Base-by-base conservation (phyloP, 805 yeast species). In the Saccharomycopsis sp. region DNA sequence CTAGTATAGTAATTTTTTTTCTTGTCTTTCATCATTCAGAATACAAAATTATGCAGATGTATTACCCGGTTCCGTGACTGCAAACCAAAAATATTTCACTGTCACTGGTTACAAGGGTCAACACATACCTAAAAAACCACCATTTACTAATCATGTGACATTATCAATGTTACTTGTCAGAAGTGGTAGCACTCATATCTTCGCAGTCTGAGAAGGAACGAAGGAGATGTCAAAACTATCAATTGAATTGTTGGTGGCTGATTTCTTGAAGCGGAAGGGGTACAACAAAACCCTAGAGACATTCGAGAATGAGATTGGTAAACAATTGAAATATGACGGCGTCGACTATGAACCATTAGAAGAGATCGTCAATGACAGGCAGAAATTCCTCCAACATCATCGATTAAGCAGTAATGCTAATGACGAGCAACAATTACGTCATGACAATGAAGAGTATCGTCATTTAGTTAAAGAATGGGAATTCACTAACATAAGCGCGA, bases 211-310 rank as follows among this genome's bases (percentile, higher is more conserved):
- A 26, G 11, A 11, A 26, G 11, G 11, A 26, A 26, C 28, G 20
- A 17, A 23, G 21, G n/a, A 8, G 11, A 21, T n/a, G n/a, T n/a
- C n/a, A n/a, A 35, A 35, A 13, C 26, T 23, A 11, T 19, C 48
- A 27, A 38, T 48, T 20, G 59, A 62, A 16, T 53, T 63, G 2
- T 58, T 81, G 26, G 65, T 83, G 9, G 87, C 85, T 0, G 75
- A 77, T 24, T 82, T 74, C 51, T 65, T 83, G n/a, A 58, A 66
- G 23, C 61, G 67, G n/a, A 67, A 75, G 23, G 74, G 75, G 1
- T 70, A 67, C 38, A 49, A 44, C 1, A 63, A 62, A 0, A 74
- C 89, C 0, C 59, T 80, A 11, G 55, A 59, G n/a, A 54, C 63
- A 2, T 74, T 81, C 39, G 72, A 77, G 23, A 48, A 45, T 19